Evolutionary conservation across 495 filamentous ascomycete genomes (phyloP).

Genomic region (Penicillium longicatenatum): DNA sequence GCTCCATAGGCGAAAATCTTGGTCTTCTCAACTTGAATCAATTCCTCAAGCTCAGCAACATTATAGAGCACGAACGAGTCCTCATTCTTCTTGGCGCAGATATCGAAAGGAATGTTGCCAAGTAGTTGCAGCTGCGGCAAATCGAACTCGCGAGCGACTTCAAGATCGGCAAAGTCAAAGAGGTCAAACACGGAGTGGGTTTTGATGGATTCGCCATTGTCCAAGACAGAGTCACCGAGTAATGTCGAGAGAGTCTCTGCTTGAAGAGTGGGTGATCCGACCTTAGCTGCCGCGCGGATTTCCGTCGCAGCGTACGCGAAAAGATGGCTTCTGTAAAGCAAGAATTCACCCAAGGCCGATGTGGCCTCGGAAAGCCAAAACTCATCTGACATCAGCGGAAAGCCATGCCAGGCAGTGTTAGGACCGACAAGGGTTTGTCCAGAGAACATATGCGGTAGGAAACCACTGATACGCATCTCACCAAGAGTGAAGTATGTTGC

Average conservation of each 20-base stretch:
- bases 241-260: constrained; percentile 76
- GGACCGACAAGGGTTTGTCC: constrained; percentile 64
- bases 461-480: constrained; percentile 74
- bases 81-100: constrained; percentile 58
- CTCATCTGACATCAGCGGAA: constrained; percentile 52
- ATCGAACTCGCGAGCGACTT: constrained; percentile 52
- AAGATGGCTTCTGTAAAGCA: constrained; percentile 69
- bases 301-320: constrained; percentile 85
- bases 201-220: constrained; percentile 59
- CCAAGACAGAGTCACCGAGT: constrained; percentile 67
- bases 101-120: constrained; percentile 59
- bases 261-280: constrained; percentile 72
- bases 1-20: constrained; percentile 54
- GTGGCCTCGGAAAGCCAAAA: constrained; percentile 68
- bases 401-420: constrained; percentile 68
- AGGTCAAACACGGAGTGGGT: constrained; percentile 85
- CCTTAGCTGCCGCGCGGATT: constrained; percentile 71
- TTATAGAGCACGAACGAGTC: constrained; percentile 54
- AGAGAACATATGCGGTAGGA: constrained; percentile 69
- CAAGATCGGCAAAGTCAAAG: constrained; percentile 84
- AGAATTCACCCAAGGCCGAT: constrained; percentile 67
- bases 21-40: constrained; percentile 53
- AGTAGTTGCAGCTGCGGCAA: constrained; percentile 57
- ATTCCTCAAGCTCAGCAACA: constrained; percentile 59
- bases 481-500: constrained; percentile 70